phyloP scores from a whole-genome alignment of 139 green algal genomes.

The Asterochloris erici region DNA sequence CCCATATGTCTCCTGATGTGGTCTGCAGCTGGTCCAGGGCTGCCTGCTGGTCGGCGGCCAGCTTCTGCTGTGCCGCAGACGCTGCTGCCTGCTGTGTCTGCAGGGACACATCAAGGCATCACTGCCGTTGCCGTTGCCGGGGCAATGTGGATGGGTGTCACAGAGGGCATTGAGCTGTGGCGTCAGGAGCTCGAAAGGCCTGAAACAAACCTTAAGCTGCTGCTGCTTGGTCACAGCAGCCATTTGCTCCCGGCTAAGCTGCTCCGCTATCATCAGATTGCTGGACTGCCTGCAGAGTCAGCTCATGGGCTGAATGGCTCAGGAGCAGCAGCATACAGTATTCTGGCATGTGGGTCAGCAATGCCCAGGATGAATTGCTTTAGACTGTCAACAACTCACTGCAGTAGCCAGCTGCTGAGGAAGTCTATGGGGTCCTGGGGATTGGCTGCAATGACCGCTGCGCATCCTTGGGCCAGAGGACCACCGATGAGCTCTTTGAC shows the following conservation, averaged over 20 bases:
- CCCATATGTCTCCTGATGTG: not conserved
- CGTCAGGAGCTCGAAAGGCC: not conserved
- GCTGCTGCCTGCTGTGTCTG: not conserved
- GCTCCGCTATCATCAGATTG: not conserved
- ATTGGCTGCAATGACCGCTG: constrained; percentile 9
- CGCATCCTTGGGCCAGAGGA: constrained; percentile 9
- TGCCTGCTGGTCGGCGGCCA: constrained; percentile 1
- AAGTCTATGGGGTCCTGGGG: constrained; percentile 8
- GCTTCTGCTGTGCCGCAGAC: not conserved
- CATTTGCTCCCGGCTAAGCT: not conserved
- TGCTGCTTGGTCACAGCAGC: not conserved
- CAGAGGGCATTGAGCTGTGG: not conserved
- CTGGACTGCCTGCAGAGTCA: not conserved
- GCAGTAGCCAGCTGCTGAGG: constrained; percentile 3
- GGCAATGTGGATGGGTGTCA: not conserved
- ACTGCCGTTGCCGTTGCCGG: not conserved
- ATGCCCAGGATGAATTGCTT: not conserved
- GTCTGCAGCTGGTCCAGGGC: not conserved
- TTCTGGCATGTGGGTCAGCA: not conserved
- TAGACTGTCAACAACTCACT: not conserved
- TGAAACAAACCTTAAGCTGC: not conserved
- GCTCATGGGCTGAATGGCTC: too few species aligned
- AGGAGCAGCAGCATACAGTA: not conserved
- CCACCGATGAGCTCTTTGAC: constrained; percentile 1
- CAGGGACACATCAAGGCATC: not conserved